A percentile compares a stretch with the other conserved stretches of the same genome.
Conservation (phyloP, 2,329 filamentous ascomycete species). For the Scopulariopsis brevicaulis region DNA sequence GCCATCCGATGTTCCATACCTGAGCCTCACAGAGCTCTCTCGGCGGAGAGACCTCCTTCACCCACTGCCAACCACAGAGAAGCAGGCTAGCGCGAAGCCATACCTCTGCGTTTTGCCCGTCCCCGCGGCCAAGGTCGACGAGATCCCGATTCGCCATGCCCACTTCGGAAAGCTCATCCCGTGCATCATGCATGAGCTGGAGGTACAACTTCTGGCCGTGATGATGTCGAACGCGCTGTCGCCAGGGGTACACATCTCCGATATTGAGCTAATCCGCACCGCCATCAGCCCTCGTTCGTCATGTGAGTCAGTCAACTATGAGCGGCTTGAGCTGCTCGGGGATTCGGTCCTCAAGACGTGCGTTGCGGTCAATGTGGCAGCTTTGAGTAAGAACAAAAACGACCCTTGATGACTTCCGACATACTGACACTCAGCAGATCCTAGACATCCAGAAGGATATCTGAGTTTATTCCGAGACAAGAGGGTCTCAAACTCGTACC, state of each 20-base stretch:
- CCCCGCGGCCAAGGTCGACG: slow-evolving; percentile 36
- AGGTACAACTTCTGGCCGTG: slow-evolving; percentile 50
- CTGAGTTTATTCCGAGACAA: slow-evolving; percentile 57
- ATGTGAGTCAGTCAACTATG: slow-evolving; percentile 55
- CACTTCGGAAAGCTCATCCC: slow-evolving; percentile 56
- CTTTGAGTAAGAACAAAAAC: slow-evolving; percentile 29
- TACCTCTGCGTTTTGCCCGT: slow-evolving; percentile 33
- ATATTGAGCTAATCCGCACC: slow-evolving; percentile 46
- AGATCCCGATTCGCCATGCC: slow-evolving; percentile 28
- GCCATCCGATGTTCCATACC: slow-evolving; percentile 33
- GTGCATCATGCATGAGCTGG: slow-evolving; percentile 59
- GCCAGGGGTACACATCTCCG: slow-evolving; percentile 32
- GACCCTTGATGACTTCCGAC: background rate
- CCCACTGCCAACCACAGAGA: slow-evolving; percentile 6
- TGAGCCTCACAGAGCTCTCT: slow-evolving; percentile 37
- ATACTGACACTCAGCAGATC: slow-evolving; percentile 28
- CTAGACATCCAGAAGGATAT: slow-evolving; percentile 64
- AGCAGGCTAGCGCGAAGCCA: slow-evolving; percentile 22
- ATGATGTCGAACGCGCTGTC: slow-evolving; percentile 32
- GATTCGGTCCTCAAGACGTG: slow-evolving; percentile 73
- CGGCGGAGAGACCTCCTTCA: slow-evolving; percentile 51
- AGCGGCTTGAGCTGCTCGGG: slow-evolving; percentile 77
- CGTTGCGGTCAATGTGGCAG: slow-evolving; percentile 52
- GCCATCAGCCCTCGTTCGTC: slow-evolving; percentile 61
- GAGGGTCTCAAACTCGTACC: slow-evolving; percentile 64